Percentiles rank a stretch among this genome's conserved stretches.
Evolutionary conservation across 129 eudicot species (phyloP).

Genomic region (Erigeron canadensis): DNA sequence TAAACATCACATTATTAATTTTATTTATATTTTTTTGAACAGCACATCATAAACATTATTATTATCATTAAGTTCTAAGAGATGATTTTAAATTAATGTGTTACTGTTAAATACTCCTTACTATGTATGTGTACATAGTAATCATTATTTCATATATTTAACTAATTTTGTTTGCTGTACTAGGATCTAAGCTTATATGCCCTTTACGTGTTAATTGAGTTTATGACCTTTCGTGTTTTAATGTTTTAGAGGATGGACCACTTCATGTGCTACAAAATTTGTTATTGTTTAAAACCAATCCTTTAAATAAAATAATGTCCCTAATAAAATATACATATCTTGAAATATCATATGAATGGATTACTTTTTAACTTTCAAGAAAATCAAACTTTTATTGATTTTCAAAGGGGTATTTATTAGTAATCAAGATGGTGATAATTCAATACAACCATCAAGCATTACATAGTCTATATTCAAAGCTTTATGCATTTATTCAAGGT

Average conservation of each 20-base stretch:
- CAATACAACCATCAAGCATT: background rate
- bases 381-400: too few relatives aligned
- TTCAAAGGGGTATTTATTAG: too few relatives aligned
- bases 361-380: too few relatives aligned
- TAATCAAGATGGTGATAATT: background rate
- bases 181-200: background rate
- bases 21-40: too few relatives aligned
- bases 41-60: too few relatives aligned
- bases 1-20: too few relatives aligned
- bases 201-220: constrained; percentile 1
- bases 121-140: background rate
- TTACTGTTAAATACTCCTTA: too few relatives aligned
- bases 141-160: background rate
- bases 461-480: background rate
- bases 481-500: too few relatives aligned
- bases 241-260: constrained; percentile 1
- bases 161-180: background rate
- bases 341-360: background rate
- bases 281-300: background rate
- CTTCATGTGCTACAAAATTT: background rate
- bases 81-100: background rate
- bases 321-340: background rate
- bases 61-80: background rate
- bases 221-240: background rate
- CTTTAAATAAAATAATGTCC: background rate